Conservation (phyloP, 2,329 filamentous ascomycete species). For the Rosellinia necatrix region DNA sequence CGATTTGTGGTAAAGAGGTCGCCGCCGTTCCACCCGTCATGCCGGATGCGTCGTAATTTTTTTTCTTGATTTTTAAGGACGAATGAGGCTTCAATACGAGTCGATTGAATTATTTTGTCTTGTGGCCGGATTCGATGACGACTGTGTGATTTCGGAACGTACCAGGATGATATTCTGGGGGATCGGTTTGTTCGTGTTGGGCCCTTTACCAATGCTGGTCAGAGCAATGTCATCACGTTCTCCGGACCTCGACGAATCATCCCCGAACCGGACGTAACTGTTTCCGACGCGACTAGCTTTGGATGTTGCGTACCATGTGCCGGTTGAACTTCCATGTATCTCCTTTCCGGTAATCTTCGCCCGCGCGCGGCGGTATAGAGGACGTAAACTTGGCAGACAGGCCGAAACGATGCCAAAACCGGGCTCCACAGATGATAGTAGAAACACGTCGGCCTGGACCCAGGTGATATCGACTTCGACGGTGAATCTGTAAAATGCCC, state of each 20-base stretch:
- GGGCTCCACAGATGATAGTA: constrained; percentile 43
- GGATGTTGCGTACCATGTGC: constrained; percentile 25
- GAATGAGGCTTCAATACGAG: constrained; percentile 2
- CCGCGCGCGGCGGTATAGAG: constrained; percentile 37
- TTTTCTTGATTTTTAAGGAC: neutral
- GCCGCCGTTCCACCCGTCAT: neutral
- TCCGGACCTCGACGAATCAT: constrained; percentile 21
- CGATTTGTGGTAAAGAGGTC: neutral
- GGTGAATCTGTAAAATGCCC: constrained; percentile 33
- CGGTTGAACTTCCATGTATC: constrained; percentile 4
- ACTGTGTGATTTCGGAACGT: constrained; percentile 31
- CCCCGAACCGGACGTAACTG: constrained; percentile 31
- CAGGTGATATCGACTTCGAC: constrained; percentile 36
- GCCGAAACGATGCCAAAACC: constrained; percentile 44
- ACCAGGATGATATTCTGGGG: constrained; percentile 31
- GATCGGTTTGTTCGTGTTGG: constrained; percentile 17
- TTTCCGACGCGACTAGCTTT: constrained; percentile 28
- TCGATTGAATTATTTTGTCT: constrained; percentile 9
- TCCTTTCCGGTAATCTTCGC: constrained; percentile 26
- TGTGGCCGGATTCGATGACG: constrained; percentile 11
- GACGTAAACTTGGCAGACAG: constrained; percentile 43
- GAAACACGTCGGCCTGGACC: constrained; percentile 38
- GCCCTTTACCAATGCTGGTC: constrained; percentile 29
- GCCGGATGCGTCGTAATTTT: neutral
- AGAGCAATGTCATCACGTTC: constrained; percentile 31